phyloP scores from a whole-genome alignment of 2,329 filamentous ascomycete genomes.

The Diaporthe caulivora region DNA sequence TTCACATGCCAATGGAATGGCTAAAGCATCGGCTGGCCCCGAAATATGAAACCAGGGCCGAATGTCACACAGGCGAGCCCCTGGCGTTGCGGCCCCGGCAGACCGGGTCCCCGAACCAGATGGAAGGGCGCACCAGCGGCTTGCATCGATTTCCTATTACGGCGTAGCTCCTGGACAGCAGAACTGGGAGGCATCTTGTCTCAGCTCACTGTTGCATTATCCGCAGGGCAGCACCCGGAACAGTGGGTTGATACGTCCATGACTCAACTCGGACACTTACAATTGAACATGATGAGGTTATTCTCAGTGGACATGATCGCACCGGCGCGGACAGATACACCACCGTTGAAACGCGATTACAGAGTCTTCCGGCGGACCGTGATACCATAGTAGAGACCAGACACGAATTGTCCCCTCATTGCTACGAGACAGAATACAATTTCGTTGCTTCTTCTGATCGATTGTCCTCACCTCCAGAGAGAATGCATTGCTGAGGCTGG shows the following conservation, averaged over 20 bases:
- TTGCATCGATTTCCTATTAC: conserved; percentile 23
- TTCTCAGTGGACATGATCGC: neutral
- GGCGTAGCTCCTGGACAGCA: neutral
- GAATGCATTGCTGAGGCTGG: too few relatives aligned
- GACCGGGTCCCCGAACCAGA: neutral
- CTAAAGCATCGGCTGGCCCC: conserved; percentile 9
- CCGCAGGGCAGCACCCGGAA: neutral
- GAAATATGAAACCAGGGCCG: conserved; percentile 24
- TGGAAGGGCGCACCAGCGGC: neutral
- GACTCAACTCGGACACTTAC: neutral
- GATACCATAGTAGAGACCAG: neutral
- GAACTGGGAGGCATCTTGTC: neutral
- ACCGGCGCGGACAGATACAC: neutral
- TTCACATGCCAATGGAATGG: neutral
- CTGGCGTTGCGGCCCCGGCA: conserved; percentile 11
- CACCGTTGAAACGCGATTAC: neutral
- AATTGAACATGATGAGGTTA: neutral
- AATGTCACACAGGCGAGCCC: neutral
- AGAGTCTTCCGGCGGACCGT: neutral
- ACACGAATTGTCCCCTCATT: neutral
- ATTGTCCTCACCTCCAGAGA: too few relatives aligned
- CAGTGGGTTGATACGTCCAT: neutral
- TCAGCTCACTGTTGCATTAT: conserved; percentile 12
- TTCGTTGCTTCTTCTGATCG: too few relatives aligned
- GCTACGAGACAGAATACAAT: neutral